Percentiles rank a stretch among this genome's conserved stretches.
These are phyloP conservation scores for Rhodotorula glutinis DNA, from an alignment of 1,284 basidiomycete genomes.

Conservation along the genomic window DNA sequence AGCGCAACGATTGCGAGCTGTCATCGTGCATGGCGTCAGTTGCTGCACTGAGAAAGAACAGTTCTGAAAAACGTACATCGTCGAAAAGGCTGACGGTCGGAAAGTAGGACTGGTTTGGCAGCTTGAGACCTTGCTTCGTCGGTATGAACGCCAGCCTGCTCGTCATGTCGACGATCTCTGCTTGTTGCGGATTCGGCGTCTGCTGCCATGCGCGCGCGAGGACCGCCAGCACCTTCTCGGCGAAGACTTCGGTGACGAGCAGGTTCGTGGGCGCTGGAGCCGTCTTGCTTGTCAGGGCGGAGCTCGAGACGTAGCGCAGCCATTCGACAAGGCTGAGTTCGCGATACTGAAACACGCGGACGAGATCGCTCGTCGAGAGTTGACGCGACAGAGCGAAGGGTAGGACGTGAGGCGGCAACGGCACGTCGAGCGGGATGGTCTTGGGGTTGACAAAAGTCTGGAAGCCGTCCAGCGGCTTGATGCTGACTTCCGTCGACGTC, in stretches of 20 bases:
- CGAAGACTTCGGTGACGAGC: constrained; percentile 66
- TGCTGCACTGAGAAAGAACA: no score
- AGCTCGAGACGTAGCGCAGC: constrained; percentile 63
- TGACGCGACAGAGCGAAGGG: constrained; percentile 63
- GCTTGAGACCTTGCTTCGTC: constrained; percentile 47
- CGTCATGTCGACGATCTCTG: constrained; percentile 61
- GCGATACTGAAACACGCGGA: constrained; percentile 60
- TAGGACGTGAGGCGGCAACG: constrained; percentile 72
- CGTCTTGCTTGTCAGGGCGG: constrained; percentile 52
- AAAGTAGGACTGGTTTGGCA: constrained; percentile 79
- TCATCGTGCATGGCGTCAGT: not conserved
- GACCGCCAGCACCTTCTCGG: constrained; percentile 67
- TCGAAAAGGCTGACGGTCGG: constrained; percentile 80
- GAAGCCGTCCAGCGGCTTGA: constrained; percentile 68
- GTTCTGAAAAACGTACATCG: constrained; percentile 52
- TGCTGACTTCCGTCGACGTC: constrained; percentile 46
- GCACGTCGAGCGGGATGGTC: constrained; percentile 74
- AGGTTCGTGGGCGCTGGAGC: constrained; percentile 63
- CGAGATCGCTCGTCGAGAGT: constrained; percentile 53
- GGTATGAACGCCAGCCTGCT: constrained; percentile 66
- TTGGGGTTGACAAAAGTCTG: constrained; percentile 71
- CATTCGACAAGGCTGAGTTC: constrained; percentile 77
- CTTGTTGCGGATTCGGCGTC: constrained; percentile 60
- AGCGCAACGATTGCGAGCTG: constrained; percentile 61
- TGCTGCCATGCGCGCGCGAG: constrained; percentile 75